Evolutionary conservation across 2,329 filamentous ascomycete genomes (phyloP).

Genomic region (Xylaria sp.): DNA sequence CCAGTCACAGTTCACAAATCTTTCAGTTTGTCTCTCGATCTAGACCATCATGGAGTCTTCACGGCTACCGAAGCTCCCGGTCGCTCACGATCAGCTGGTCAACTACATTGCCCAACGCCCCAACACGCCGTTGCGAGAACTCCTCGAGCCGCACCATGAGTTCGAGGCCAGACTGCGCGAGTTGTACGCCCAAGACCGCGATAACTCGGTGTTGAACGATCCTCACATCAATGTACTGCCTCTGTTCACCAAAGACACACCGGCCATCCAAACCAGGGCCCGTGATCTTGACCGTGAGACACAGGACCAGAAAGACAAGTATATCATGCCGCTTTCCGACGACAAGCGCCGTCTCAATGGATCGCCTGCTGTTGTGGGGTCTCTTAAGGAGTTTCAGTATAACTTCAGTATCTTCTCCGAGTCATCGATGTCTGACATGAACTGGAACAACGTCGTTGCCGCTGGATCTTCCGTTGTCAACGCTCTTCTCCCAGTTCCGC

Average conservation of each 20-base stretch:
- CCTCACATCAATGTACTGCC: constrained; percentile 59
- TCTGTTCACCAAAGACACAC: constrained; percentile 54
- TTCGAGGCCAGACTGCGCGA: constrained; percentile 64
- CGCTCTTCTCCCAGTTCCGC: constrained; percentile 65
- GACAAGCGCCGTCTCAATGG: constrained; percentile 57
- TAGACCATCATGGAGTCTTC: constrained; percentile 33
- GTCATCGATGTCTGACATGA: constrained; percentile 65
- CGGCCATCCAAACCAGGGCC: constrained; percentile 56
- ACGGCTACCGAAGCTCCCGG: constrained; percentile 43
- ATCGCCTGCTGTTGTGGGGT: constrained; percentile 61
- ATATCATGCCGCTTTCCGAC: constrained; percentile 62
- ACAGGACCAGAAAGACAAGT: constrained; percentile 55
- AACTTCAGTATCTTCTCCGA: constrained; percentile 83
- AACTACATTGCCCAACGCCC: constrained; percentile 52
- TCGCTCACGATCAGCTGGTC: constrained; percentile 40
- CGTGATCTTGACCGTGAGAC: constrained; percentile 54
- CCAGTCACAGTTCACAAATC: neutral
- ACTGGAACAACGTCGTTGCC: constrained; percentile 78
- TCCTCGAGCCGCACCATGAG: constrained; percentile 61
- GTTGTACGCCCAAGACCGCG: constrained; percentile 62
- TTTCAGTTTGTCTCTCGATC: neutral
- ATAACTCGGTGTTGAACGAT: constrained; percentile 52
- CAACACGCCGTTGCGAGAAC: constrained; percentile 47
- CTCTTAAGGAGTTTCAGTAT: constrained; percentile 64
- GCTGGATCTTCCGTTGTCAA: constrained; percentile 79